Conservation (phyloP, 2,329 filamentous ascomycete genomes). For the Colletotrichum limetticola region DNA sequence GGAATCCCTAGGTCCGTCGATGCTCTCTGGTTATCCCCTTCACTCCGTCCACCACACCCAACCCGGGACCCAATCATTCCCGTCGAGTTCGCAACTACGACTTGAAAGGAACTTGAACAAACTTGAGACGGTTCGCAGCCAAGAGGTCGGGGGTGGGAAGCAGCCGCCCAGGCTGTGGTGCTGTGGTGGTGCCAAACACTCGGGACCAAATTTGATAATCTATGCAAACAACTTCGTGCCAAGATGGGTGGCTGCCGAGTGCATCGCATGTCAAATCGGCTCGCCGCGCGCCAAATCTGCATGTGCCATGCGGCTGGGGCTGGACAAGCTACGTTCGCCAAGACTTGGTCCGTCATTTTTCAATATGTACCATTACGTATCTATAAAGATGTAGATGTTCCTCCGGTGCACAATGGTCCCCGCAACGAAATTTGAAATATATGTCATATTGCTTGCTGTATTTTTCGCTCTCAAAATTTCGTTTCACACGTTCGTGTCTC, state of each 20-base stretch:
- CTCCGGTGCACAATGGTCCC: not conserved
- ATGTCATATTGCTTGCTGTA: slow-evolving; percentile 20
- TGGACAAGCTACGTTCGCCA: not conserved
- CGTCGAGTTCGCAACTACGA: too few relatives aligned
- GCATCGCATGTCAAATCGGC: not conserved
- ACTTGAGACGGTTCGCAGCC: not conserved
- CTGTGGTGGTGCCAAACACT: not conserved
- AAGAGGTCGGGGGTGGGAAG: not conserved
- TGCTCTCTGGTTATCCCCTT: too few relatives aligned
- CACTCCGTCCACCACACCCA: too few relatives aligned
- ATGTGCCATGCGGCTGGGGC: not conserved
- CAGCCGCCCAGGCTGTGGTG: not conserved
- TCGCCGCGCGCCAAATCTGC: not conserved
- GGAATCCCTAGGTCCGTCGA: too few relatives aligned
- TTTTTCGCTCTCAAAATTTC: slow-evolving; percentile 28
- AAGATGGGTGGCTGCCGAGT: slow-evolving; percentile 20
- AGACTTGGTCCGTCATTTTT: not conserved
- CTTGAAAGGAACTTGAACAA: too few relatives aligned
- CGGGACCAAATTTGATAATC: not conserved
- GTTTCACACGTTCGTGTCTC: slow-evolving; percentile 24
- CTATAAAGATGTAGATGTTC: too few relatives aligned
- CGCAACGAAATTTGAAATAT: not conserved
- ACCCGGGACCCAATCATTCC: too few relatives aligned
- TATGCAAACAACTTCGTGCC: slow-evolving; percentile 5
- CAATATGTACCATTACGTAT: too few relatives aligned